Evolutionary conservation across 176 grass and related monocot genomes (phyloP), one percentile per base, ranked within the genome.

Genomic region (Typha latifolia): DNA sequence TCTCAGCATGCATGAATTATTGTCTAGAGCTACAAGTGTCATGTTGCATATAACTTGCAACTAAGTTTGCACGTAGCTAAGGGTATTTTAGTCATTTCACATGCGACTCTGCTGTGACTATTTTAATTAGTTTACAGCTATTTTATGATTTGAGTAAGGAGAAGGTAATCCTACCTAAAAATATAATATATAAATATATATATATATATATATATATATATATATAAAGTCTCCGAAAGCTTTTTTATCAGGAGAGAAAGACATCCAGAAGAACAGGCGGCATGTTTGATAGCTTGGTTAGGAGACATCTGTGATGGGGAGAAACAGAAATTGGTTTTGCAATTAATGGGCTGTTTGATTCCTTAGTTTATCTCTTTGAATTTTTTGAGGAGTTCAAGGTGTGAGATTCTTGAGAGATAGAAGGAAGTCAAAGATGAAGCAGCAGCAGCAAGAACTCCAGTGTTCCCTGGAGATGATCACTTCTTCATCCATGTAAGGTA

Each of bases 401-500:
- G 20, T 66, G 21, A 34, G 50, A 31, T 52, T 67, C 67, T 23
- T 37, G 55, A 71, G 14, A 52, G 48, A 63, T 49, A 64, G 49
- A 27, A 20, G 37, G 37, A 61, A 37, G 5, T 74, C 24, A 14
- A 64, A 61, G 31, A 14, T 61, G 15, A 24, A 48, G 4, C 61
- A 63, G 24, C 72, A 74, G 19, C 20, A 49, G 14, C 65, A 77
- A 32, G 37, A 62, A 5, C 75, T 51, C 12, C 77, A 74, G 23
- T 81, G 64, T 13, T 77, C 70, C 70, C 75, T 69, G 1, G 74
- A 77, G 51, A 75, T 78, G 81, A 71, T 78, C 67, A 77, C 81
- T 55, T 74, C 85, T 67, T 78, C 85, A 15, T 67, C 77, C 66
- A 67, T 78, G 52, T 19, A 19, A n/a, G 73, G 81, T 71, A 78